Conservation (phyloP, 371 early-diverging fungal species). For the Umbelopsis sp. region DNA sequence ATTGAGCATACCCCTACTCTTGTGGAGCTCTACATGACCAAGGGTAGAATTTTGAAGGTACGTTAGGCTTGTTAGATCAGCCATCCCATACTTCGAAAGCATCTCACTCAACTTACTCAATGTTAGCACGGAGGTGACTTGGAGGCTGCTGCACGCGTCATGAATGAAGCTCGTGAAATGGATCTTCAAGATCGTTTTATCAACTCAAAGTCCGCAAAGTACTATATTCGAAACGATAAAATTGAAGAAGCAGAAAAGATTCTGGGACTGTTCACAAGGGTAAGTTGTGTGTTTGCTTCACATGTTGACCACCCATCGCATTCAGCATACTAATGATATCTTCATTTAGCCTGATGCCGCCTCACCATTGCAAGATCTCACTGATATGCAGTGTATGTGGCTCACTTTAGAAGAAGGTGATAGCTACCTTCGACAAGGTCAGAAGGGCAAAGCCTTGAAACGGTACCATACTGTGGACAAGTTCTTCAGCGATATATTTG, state of each 20-base stretch:
- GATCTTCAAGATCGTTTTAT: constrained; percentile 95
- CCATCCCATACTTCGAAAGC: neutral
- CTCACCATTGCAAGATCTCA: constrained; percentile 78
- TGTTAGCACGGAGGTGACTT: constrained; percentile 77
- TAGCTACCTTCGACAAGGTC: constrained; percentile 67
- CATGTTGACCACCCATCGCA: neutral
- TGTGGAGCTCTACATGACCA: constrained; percentile 91
- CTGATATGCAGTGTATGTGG: constrained; percentile 94
- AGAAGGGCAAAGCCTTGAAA: constrained; percentile 86
- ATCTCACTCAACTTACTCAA: neutral
- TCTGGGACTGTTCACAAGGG: constrained; percentile 79
- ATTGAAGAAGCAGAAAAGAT: constrained; percentile 85
- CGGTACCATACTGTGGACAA: constrained; percentile 82
- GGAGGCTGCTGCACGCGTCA: constrained; percentile 64
- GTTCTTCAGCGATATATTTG: constrained; percentile 83
- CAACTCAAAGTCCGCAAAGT: constrained; percentile 95
- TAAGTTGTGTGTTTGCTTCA: constrained; percentile 18
- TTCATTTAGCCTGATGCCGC: neutral
- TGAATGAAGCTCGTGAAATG: constrained; percentile 88
- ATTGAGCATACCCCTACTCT: constrained; percentile 85
- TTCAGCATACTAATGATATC: neutral
- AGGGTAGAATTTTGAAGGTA: constrained; percentile 92
- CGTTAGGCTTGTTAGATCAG: neutral
- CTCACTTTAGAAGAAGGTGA: constrained; percentile 78
- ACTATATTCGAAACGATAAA: constrained; percentile 85